Evolutionary conservation across 805 yeast genomes (phyloP).

Genomic region (Starmerella tilneyi): DNA sequence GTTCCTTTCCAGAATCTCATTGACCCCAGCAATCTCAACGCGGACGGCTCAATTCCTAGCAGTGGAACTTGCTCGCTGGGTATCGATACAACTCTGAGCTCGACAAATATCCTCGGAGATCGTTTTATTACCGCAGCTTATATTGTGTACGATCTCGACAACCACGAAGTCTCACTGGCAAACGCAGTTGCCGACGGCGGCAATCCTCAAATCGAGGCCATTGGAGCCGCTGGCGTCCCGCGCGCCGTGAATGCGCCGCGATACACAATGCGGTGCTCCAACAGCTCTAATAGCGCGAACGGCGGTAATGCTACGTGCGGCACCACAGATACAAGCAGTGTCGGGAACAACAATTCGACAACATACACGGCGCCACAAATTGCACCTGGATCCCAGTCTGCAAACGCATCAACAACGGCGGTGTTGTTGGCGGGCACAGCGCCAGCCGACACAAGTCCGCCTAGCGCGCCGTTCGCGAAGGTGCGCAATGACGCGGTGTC

Average conservation of each 20-base stretch:
- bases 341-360: too few species aligned
- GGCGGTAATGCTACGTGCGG: neutral
- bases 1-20: slow-evolving; percentile 14
- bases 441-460: too few species aligned
- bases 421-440: neutral
- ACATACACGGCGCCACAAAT: too few species aligned
- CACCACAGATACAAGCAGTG: neutral
- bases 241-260: slow-evolving; percentile 21
- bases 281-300: neutral
- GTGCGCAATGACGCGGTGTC: neutral
- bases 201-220: neutral
- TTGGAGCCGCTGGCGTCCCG: slow-evolving; percentile 21
- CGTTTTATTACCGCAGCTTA: slow-evolving; percentile 53
- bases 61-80: slow-evolving; percentile 19
- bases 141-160: slow-evolving; percentile 54
- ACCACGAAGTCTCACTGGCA: slow-evolving; percentile 46
- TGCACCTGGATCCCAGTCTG: too few species aligned
- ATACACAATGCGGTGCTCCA: slow-evolving; percentile 12
- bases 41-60: slow-evolving; percentile 3
- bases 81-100: slow-evolving; percentile 12
- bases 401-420: too few species aligned
- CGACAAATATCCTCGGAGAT: slow-evolving; percentile 45
- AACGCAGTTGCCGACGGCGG: slow-evolving; percentile 16
- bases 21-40: neutral
- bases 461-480: too few species aligned